These are phyloP conservation scores for Lachancea waltii DNA, from an alignment of 805 yeast species.

Conservation along the genomic window DNA sequence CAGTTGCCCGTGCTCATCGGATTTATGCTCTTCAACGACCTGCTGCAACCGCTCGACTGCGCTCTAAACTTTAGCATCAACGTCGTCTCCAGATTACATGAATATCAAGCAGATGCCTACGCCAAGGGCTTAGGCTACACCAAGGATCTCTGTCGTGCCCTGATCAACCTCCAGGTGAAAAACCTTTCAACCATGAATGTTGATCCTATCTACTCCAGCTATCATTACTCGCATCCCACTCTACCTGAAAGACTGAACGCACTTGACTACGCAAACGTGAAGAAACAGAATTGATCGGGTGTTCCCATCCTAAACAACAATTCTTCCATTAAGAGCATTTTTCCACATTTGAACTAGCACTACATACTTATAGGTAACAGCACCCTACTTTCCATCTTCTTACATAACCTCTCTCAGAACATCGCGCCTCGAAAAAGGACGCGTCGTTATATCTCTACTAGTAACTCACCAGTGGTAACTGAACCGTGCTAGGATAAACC, in stretches of 20 bases:
- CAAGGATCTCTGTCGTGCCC: constrained; percentile 58
- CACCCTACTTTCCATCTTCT: no score
- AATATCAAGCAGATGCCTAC: constrained; percentile 87
- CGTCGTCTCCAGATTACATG: constrained; percentile 74
- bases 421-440: no score
- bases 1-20: constrained; percentile 76
- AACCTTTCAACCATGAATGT: constrained; percentile 84
- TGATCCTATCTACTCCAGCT: constrained; percentile 83
- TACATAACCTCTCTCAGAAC: no score
- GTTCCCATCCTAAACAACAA: no score
- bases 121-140: constrained; percentile 73
- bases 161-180: constrained; percentile 70
- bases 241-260: constrained; percentile 83
- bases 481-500: no score
- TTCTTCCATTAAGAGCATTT: no score
- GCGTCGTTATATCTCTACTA: no score
- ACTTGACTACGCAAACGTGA: constrained; percentile 41
- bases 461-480: no score
- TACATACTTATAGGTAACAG: no score
- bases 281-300: constrained; percentile 19
- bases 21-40: constrained; percentile 68
- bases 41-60: constrained; percentile 72
- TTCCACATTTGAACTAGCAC: no score
- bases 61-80: constrained; percentile 60
- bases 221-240: constrained; percentile 88